Base-by-base conservation (phyloP, 225 moss, liverwort and hornwort genomes). In the Antitrichia curtipendula region DNA sequence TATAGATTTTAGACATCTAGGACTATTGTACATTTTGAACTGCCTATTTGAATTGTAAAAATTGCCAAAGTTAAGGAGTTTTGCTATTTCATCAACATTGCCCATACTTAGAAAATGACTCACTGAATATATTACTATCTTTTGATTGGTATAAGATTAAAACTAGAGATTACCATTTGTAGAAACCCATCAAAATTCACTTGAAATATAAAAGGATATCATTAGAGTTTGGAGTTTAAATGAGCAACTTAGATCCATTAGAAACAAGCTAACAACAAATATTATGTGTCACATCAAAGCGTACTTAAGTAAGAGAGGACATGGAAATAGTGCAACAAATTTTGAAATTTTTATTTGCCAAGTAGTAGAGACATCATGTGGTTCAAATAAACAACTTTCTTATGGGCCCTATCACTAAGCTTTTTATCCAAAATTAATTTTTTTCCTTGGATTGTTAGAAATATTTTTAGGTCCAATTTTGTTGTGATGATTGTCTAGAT, bases 181-280 rank as follows among this genome's bases (percentile, higher is more conserved):
- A n/a, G 6, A 49, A 32, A 8, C 8, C 28, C 3, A 32, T 49
- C 3, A 74, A 74, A 47, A 49, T 32, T 31, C 4, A 12, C 7
- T 74, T 32, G 12, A 74, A 31, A 32, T 31, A 20, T 2, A 49
- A 69, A 7, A 12, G 1, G 2, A 49, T 49, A 49, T 20, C 2
- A 19, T 6, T 20, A 0, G 0, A 21, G 3, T 49, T 74, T 74
- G 4, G 49, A 19, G 0, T 19, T 31, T 2, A 0, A 1, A 74
- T 2, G 2, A 49, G 7, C 0, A 0, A 32, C 11, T 32, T 21
- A 49, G 2, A 20, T 32, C 2, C 4, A 19, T 32, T 20, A 47
- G 19, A 49, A 47, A 1, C 1, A 73, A 73, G 31, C 12, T 47
- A 7, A 73, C 1, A 73, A 2, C 47, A 12, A 12, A 7, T 47